Conservation (phyloP, 495 filamentous ascomycete genomes). For the Penicillium coffeae region DNA sequence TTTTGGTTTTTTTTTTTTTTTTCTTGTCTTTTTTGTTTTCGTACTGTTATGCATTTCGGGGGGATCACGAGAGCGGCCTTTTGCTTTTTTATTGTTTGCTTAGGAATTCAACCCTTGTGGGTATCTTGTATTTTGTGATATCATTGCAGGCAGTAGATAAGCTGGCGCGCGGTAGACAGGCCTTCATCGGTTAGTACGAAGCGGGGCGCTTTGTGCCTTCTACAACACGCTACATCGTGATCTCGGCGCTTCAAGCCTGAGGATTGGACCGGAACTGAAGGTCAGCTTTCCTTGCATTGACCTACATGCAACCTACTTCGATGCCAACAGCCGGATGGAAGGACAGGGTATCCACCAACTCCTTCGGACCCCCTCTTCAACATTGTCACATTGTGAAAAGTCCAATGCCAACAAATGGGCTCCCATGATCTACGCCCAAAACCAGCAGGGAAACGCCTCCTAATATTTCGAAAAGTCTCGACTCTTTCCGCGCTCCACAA, state of each 20-base stretch:
- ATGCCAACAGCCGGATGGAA: too few species aligned
- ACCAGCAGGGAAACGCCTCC: background rate
- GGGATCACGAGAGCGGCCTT: background rate
- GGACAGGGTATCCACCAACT: too few species aligned
- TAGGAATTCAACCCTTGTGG: background rate
- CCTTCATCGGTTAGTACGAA: background rate
- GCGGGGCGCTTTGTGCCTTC: background rate
- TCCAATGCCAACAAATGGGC: too few species aligned
- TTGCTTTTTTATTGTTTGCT: background rate
- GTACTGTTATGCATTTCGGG: background rate
- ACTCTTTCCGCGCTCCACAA: constrained; percentile 19
- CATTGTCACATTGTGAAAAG: too few species aligned
- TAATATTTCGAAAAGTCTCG: constrained; percentile 5
- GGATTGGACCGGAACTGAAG: background rate
- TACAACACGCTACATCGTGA: background rate
- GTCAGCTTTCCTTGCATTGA: too few species aligned
- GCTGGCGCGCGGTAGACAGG: constrained; percentile 16
- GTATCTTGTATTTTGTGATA: background rate
- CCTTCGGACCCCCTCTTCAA: too few species aligned
- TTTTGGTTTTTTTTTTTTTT: background rate
- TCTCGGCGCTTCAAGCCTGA: background rate
- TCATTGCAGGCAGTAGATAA: constrained; percentile 5
- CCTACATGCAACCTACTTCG: too few species aligned
- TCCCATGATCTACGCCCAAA: background rate
- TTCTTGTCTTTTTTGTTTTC: background rate